Evolutionary conservation across 352 stramenopile genomes (phyloP).

Genomic region (Phytophthora pistaciae): DNA sequence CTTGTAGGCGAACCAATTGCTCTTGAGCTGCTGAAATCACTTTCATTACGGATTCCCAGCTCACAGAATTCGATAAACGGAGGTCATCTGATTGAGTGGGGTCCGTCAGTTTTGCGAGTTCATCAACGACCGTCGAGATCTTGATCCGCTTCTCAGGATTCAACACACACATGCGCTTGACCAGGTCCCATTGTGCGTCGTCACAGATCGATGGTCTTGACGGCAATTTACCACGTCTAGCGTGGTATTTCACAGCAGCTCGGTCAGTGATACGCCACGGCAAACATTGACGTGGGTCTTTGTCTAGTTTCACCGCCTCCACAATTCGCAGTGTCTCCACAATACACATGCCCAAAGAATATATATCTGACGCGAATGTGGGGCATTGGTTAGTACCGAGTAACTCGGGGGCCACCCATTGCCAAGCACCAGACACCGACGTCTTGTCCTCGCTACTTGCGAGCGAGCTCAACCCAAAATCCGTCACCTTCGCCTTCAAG

Average conservation of each 20-base stretch:
- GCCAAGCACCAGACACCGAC: background rate
- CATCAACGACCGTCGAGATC: slow-evolving; percentile 7
- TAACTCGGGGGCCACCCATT: background rate
- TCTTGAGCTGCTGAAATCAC: background rate
- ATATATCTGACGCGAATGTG: background rate
- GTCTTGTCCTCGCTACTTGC: background rate
- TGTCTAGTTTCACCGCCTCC: background rate
- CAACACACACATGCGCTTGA: slow-evolving; percentile 2
- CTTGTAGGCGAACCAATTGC: background rate
- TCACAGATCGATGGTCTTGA: background rate
- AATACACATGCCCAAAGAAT: background rate
- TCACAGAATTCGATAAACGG: background rate
- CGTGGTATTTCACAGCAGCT: background rate
- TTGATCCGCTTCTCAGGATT: background rate
- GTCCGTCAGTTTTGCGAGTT: background rate
- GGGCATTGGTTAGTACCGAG: background rate
- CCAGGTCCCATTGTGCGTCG: slow-evolving; percentile 1
- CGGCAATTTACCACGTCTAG: background rate
- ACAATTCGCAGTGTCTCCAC: background rate
- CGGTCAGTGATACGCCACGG: background rate
- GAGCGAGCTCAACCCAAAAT: background rate
- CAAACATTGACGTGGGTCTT: background rate
- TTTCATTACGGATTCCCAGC: background rate
- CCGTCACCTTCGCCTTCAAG: background rate
- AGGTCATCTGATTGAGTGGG: background rate